A percentile compares a stretch with the other conserved stretches of the same genome.
phyloP scores from a whole-genome alignment of 768 basidiomycete species.

The Termitomyces sp. region DNA sequence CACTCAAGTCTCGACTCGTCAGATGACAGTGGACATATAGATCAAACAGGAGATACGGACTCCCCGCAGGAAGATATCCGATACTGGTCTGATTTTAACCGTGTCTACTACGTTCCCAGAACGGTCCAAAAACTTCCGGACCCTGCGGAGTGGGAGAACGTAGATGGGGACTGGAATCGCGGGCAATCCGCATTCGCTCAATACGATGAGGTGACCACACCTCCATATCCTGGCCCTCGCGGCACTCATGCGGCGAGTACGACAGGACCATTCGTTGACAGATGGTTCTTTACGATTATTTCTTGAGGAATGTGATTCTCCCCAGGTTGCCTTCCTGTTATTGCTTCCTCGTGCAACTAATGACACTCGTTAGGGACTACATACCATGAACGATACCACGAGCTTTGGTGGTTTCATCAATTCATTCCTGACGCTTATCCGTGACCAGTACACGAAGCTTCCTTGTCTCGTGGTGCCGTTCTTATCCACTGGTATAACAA shows the following conservation, averaged over 20 bases:
- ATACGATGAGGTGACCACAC: slow-evolving; percentile 46
- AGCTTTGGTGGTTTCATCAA: slow-evolving; percentile 65
- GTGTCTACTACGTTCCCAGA: slow-evolving; percentile 61
- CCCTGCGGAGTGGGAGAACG: slow-evolving; percentile 48
- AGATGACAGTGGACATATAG: slow-evolving; percentile 5
- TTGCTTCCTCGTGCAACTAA: background rate
- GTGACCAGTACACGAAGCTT: slow-evolving; percentile 68
- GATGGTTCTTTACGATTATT: slow-evolving; percentile 64
- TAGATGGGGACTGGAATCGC: slow-evolving; percentile 52
- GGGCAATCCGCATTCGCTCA: slow-evolving; percentile 49
- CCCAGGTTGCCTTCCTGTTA: slow-evolving; percentile 50
- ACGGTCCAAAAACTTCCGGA: slow-evolving; percentile 65
- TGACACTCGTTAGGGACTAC: slow-evolving; percentile 50
- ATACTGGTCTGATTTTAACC: slow-evolving; percentile 71
- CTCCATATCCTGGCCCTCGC: background rate
- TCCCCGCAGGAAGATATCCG: slow-evolving; percentile 30
- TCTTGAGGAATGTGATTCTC: slow-evolving; percentile 71
- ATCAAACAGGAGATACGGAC: slow-evolving; percentile 4
- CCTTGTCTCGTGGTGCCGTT: slow-evolving; percentile 55
- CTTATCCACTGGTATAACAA: slow-evolving; percentile 39
- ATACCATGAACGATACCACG: slow-evolving; percentile 58
- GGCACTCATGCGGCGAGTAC: background rate
- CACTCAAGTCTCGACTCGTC: slow-evolving; percentile 38
- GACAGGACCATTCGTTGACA: slow-evolving; percentile 61
- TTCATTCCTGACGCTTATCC: slow-evolving; percentile 54